phyloP scores from a whole-genome alignment of 768 basidiomycete species.

The Calocybe cyanea region DNA sequence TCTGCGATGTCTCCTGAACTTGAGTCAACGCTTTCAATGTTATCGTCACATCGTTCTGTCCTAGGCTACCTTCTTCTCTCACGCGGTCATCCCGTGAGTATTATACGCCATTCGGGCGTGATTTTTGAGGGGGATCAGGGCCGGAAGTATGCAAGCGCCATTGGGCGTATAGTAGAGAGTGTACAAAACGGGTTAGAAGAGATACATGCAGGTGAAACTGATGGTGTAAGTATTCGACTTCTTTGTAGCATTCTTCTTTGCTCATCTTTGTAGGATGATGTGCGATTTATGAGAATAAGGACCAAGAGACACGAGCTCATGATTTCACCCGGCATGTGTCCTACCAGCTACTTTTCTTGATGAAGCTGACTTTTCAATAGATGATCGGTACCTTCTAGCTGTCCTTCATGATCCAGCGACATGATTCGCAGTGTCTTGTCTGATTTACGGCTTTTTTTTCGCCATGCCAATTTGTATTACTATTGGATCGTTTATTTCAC shows the following conservation, averaged over 20 bases:
- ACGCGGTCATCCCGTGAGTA: slow-evolving; percentile 65
- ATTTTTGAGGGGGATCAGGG: slow-evolving; percentile 86
- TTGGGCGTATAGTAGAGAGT: slow-evolving; percentile 72
- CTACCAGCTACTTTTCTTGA: too few relatives aligned
- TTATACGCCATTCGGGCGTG: slow-evolving; percentile 82
- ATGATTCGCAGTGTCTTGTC: slow-evolving; percentile 14
- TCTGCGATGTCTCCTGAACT: slow-evolving; percentile 66
- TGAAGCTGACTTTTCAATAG: slow-evolving; percentile 31
- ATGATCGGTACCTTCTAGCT: slow-evolving; percentile 76
- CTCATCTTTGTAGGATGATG: slow-evolving; percentile 58
- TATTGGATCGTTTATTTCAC: neutral
- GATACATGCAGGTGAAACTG: slow-evolving; percentile 43
- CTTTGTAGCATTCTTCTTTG: neutral
- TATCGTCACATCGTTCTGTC: slow-evolving; percentile 81
- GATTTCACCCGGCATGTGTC: slow-evolving; percentile 81
- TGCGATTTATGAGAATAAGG: slow-evolving; percentile 86
- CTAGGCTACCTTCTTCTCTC: slow-evolving; percentile 85
- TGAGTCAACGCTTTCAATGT: slow-evolving; percentile 70
- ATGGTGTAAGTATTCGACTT: slow-evolving; percentile 18
- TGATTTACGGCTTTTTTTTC: neutral
- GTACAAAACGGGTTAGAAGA: slow-evolving; percentile 80
- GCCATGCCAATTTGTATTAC: neutral
- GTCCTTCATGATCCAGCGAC: slow-evolving; percentile 76
- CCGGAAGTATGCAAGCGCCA: slow-evolving; percentile 65
- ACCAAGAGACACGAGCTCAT: slow-evolving; percentile 91